A percentile compares a stretch with the other conserved stretches of the same genome.
These are phyloP conservation scores for Solanum chacoense DNA, from an alignment of 305 asterid genomes.

Conservation along the genomic window DNA sequence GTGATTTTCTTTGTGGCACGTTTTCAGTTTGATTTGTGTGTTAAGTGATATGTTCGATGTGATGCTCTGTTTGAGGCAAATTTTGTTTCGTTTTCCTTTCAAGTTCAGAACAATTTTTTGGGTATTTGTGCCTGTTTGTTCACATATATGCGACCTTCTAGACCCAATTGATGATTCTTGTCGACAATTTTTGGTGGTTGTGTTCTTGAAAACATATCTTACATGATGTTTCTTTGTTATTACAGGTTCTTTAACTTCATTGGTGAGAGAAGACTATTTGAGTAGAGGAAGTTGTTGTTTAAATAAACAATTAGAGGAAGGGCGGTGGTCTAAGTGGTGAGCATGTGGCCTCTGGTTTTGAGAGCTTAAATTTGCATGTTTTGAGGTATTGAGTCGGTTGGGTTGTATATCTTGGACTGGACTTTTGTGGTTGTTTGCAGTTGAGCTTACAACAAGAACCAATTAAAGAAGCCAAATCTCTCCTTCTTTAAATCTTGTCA, in stretches of 20 bases:
- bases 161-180: conserved; percentile 1
- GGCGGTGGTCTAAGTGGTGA: conserved; percentile 21
- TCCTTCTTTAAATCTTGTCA: background rate
- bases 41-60: conserved; percentile 13
- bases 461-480: conserved; percentile 10
- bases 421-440: background rate
- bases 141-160: conserved; percentile 19
- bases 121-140: conserved; percentile 39
- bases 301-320: conserved; percentile 13
- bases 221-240: conserved; percentile 37
- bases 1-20: conserved; percentile 6
- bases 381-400: conserved; percentile 7
- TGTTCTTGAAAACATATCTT: conserved; percentile 30
- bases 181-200: conserved; percentile 13
- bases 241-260: conserved; percentile 35
- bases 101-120: conserved; percentile 29
- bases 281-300: conserved; percentile 12
- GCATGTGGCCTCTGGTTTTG: conserved; percentile 23
- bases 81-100: conserved; percentile 10
- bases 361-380: conserved; percentile 8
- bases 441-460: background rate
- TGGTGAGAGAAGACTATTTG: conserved; percentile 26
- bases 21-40: conserved; percentile 8
- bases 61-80: conserved; percentile 28
- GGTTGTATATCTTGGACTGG: conserved; percentile 11